Conservation (phyloP, 306 rosid species). For the Ziziphus jujuba region DNA sequence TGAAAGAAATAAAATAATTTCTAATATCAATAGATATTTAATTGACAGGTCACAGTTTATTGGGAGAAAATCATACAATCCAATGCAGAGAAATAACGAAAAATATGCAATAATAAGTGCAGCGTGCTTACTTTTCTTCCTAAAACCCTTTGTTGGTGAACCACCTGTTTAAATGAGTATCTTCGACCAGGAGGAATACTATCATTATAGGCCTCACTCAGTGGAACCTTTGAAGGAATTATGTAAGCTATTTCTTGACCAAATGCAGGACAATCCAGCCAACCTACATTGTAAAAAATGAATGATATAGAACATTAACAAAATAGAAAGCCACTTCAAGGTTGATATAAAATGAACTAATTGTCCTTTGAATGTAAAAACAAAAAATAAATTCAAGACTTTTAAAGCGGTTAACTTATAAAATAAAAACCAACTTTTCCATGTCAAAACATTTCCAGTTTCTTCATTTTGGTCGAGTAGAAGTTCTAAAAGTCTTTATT, state of each 20-base stretch:
- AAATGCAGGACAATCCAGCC: constrained; percentile 90
- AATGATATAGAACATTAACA: constrained; percentile 1
- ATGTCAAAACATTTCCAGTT: too few relatives aligned
- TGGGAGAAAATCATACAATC: neutral
- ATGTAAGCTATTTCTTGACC: constrained; percentile 78
- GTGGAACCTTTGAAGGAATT: constrained; percentile 99
- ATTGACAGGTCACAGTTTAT: neutral
- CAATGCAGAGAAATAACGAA: neutral
- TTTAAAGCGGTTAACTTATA: too few relatives aligned
- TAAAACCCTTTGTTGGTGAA: constrained; percentile 89
- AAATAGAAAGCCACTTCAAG: neutral
- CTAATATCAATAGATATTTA: neutral
- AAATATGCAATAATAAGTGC: neutral
- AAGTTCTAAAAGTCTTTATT: too few relatives aligned
- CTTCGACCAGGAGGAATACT: constrained; percentile 86
- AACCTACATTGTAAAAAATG: constrained; percentile 56
- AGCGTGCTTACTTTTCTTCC: constrained; percentile 73
- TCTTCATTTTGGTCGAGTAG: too few relatives aligned
- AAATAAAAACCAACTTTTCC: too few relatives aligned
- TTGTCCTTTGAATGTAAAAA: neutral
- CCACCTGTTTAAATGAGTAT: constrained; percentile 98
- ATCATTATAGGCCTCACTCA: constrained; percentile 81
- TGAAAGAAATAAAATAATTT: too few relatives aligned
- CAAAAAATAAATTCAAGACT: neutral
- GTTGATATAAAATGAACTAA: neutral